Evolutionary conservation across 352 stramenopile species (phyloP).

Genomic region (Phytophthora nicotianae): DNA sequence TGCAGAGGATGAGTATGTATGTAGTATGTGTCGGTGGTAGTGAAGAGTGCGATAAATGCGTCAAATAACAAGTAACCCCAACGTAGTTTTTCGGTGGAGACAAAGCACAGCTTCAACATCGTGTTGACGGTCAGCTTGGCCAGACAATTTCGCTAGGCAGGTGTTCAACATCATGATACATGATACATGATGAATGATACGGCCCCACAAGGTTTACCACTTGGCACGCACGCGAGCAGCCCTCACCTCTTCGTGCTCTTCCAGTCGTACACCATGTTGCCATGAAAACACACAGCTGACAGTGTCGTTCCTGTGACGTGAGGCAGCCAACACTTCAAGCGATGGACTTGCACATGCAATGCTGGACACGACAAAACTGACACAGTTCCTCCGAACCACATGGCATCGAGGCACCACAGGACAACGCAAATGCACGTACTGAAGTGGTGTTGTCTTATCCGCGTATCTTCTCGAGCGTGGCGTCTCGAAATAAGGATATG

Average conservation of each 20-base stretch:
- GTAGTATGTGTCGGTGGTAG: constrained; percentile 6
- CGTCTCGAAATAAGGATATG: constrained; percentile 1
- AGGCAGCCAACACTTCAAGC: constrained; percentile 13
- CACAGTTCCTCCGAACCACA: constrained; percentile 23
- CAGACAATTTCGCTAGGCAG: constrained; percentile 14
- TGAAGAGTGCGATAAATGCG: not conserved
- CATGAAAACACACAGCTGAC: constrained; percentile 12
- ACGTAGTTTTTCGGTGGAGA: constrained; percentile 7
- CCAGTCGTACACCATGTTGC: constrained; percentile 6
- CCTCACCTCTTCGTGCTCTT: constrained; percentile 15
- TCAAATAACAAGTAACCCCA: not conserved
- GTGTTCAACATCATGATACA: constrained; percentile 4
- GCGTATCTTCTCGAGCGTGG: constrained; percentile 1
- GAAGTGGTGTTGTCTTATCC: constrained; percentile 22
- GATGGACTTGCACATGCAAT: constrained; percentile 6
- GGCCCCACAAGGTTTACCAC: constrained; percentile 21
- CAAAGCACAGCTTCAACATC: constrained; percentile 9
- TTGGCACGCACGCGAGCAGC: constrained; percentile 26
- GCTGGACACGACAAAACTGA: constrained; percentile 3
- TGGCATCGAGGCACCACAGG: constrained; percentile 7
- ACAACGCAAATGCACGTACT: constrained; percentile 4
- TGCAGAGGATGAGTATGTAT: constrained; percentile 10
- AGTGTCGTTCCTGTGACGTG: constrained; percentile 6
- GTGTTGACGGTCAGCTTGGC: constrained; percentile 7
- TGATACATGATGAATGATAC: constrained; percentile 5